Percentiles rank a stretch among this genome's conserved stretches.
These are phyloP conservation scores for Elaeis oleifera DNA, from an alignment of 202 grass and related monocot genomes.

Conservation along the genomic window DNA sequence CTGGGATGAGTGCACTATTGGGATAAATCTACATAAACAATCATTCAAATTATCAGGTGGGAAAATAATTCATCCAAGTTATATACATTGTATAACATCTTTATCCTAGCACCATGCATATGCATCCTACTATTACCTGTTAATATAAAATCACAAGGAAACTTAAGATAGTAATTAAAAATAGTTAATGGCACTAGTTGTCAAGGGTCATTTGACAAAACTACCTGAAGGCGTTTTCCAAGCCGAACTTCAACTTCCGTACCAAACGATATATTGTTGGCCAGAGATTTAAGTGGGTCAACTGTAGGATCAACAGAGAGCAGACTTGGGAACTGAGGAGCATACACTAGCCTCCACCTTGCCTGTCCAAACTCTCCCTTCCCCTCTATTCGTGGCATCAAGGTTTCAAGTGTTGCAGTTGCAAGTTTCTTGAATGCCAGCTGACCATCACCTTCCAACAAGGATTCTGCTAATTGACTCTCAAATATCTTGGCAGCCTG, in stretches of 20 bases:
- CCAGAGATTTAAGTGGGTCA: slow-evolving; percentile 93
- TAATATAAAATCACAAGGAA: no score
- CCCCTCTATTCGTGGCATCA: slow-evolving; percentile 97
- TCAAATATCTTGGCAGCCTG: slow-evolving; percentile 97
- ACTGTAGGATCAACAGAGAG: slow-evolving; percentile 90
- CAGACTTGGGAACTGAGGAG: slow-evolving; percentile 79
- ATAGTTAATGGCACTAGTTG: not conserved
- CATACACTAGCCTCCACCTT: slow-evolving; percentile 90
- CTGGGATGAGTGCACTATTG: not conserved
- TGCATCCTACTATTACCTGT: no score
- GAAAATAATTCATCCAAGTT: no score
- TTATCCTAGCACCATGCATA: no score
- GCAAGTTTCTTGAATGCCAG: slow-evolving; percentile 99
- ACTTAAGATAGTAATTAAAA: not conserved
- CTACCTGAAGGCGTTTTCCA: slow-evolving; percentile 89
- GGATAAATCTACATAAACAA: no score
- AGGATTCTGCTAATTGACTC: slow-evolving; percentile 74
- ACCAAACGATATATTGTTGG: slow-evolving; percentile 94
- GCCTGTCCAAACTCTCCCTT: slow-evolving; percentile 97
- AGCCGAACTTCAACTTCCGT: slow-evolving; percentile 94
- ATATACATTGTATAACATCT: no score
- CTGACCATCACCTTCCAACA: slow-evolving; percentile 91
- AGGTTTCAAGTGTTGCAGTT: slow-evolving; percentile 82
- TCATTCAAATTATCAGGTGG: no score
- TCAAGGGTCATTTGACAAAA: no score